A percentile compares a stretch with the other conserved stretches of the same genome.
These are phyloP conservation scores for Malassezia nana DNA, from an alignment of 1,284 basidiomycete species.

Conservation along the genomic window DNA sequence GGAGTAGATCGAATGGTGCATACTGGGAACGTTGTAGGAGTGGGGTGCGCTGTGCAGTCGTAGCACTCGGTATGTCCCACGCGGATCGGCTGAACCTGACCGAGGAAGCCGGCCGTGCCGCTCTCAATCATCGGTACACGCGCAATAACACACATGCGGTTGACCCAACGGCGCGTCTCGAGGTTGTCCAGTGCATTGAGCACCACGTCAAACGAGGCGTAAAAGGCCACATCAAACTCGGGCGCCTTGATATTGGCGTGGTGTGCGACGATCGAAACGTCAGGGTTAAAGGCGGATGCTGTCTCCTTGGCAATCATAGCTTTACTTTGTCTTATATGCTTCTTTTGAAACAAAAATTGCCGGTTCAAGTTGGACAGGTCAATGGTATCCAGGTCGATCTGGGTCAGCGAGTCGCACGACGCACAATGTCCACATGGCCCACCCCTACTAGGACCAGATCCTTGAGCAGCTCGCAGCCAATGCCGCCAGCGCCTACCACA, in stretches of 20 bases:
- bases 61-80: constrained; percentile 38
- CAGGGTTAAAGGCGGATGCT: constrained; percentile 81
- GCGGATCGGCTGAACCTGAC: constrained; percentile 57
- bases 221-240: constrained; percentile 82
- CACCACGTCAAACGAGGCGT: constrained; percentile 77
- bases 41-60: constrained; percentile 57
- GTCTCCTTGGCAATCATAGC: constrained; percentile 82
- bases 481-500: constrained; percentile 91
- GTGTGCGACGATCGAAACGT: constrained; percentile 74
- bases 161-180: constrained; percentile 53
- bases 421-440: constrained; percentile 66
- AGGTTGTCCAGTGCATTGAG: constrained; percentile 90
- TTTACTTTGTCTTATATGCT: constrained; percentile 94
- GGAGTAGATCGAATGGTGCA: constrained; percentile 98
- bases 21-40: constrained; percentile 88
- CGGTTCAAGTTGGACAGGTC: constrained; percentile 96
- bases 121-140: constrained; percentile 85
- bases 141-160: constrained; percentile 90
- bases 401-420: constrained; percentile 1
- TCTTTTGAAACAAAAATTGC: constrained; percentile 94
- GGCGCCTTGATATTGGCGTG: constrained; percentile 93
- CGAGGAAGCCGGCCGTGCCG: constrained; percentile 89
- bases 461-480: constrained; percentile 94
- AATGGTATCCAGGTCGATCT: constrained; percentile 91
- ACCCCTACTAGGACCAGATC: constrained; percentile 89